These are phyloP conservation scores for Phlebopus sp. DNA, from an alignment of 1,284 basidiomycete species.

Conservation along the genomic window DNA sequence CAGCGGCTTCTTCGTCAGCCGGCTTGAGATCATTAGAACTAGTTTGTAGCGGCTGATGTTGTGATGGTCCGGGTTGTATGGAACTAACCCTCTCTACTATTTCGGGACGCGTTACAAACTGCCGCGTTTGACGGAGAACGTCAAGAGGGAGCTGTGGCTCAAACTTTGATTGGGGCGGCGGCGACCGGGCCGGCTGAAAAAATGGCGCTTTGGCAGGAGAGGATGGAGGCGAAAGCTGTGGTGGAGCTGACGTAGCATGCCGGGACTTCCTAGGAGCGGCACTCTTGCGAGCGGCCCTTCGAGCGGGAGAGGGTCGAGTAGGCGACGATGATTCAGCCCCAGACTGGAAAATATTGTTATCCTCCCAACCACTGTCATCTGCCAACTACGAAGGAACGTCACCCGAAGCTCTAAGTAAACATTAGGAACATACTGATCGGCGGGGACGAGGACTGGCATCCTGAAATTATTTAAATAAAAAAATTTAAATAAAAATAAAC, in stretches of 20 bases:
- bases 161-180: constrained; percentile 50
- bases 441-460: constrained; percentile 50
- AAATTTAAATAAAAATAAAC: background rate
- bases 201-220: constrained; percentile 33
- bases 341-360: constrained; percentile 82
- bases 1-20: constrained; percentile 11
- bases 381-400: constrained; percentile 24
- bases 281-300: constrained; percentile 50
- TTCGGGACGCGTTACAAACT: constrained; percentile 14
- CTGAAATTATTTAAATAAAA: constrained; percentile 42
- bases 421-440: constrained; percentile 40
- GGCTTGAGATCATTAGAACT: constrained; percentile 10
- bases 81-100: constrained; percentile 17
- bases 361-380: constrained; percentile 80
- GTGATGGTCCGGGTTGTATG: constrained; percentile 8
- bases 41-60: constrained; percentile 11
- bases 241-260: constrained; percentile 71
- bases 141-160: constrained; percentile 51
- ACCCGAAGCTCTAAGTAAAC: background rate
- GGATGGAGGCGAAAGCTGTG: constrained; percentile 47
- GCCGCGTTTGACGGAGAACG: constrained; percentile 24
- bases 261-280: constrained; percentile 50
- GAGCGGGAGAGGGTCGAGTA: constrained; percentile 54
- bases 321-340: constrained; percentile 79
- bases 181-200: constrained; percentile 16